These are phyloP conservation scores for Calonectria pteridis DNA, from an alignment of 2,329 filamentous ascomycete species.

Conservation along the genomic window DNA sequence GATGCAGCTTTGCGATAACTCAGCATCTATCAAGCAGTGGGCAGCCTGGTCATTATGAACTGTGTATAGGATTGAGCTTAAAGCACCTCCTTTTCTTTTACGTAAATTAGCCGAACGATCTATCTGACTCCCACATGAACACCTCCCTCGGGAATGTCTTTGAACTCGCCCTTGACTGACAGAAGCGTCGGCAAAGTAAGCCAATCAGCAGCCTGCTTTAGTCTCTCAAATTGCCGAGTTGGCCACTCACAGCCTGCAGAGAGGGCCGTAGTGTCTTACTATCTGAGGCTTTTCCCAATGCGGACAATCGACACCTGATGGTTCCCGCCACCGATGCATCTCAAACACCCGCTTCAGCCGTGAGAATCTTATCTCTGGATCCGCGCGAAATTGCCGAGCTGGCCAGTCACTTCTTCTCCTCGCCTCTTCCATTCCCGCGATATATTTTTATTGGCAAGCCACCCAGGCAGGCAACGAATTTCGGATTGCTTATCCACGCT, in stretches of 20 bases:
- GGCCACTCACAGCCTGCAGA: constrained; percentile 21
- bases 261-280: neutral
- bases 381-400: constrained; percentile 12
- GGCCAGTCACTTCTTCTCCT: constrained; percentile 9
- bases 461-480: neutral
- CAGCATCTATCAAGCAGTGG: neutral
- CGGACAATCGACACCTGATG: neutral
- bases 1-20: neutral
- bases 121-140: neutral
- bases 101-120: neutral
- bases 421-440: neutral
- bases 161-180: neutral
- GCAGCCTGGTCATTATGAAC: neutral
- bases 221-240: constrained; percentile 27
- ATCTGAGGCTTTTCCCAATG: neutral
- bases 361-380: neutral
- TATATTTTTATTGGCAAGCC: neutral
- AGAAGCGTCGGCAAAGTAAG: constrained; percentile 1
- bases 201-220: neutral
- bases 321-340: neutral
- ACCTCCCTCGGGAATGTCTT: neutral
- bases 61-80: neutral
- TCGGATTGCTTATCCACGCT: neutral
- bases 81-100: neutral
- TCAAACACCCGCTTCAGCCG: neutral